These are phyloP conservation scores for Solanum habrochaites DNA, from an alignment of 257 asterid genomes.

Conservation along the genomic window DNA sequence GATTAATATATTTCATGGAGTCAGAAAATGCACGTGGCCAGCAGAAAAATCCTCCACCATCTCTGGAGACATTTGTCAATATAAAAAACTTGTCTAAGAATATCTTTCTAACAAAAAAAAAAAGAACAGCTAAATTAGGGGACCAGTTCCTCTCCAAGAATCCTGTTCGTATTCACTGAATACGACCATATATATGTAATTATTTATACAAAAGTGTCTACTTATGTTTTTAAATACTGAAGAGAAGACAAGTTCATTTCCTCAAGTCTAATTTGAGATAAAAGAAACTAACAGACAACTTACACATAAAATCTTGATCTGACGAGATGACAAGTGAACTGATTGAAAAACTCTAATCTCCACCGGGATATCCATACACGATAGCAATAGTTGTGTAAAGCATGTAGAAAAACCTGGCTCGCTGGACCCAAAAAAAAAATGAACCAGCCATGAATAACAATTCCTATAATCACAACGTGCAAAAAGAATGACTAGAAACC, in stretches of 20 bases:
- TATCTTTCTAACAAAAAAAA: too few species aligned
- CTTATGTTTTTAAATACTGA: not conserved
- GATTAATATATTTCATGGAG: not conserved
- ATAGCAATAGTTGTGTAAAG: not conserved
- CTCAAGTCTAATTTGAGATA: not conserved
- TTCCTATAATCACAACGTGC: too few species aligned
- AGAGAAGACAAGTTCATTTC: not conserved
- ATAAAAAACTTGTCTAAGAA: not conserved
- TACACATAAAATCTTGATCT: not conserved
- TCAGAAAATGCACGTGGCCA: not conserved
- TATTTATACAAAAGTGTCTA: too few species aligned
- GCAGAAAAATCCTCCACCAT: not conserved
- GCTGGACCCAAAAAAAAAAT: conserved; percentile 6
- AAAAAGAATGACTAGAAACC: too few species aligned
- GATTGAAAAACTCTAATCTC: not conserved
- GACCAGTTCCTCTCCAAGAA: too few species aligned
- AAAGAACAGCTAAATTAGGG: too few species aligned
- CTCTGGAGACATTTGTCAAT: not conserved
- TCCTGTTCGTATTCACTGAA: too few species aligned
- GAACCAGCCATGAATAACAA: conserved; percentile 15
- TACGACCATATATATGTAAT: too few species aligned
- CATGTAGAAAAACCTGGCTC: conserved; percentile 5
- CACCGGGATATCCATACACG: not conserved
- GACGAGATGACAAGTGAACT: not conserved
- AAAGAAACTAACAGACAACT: not conserved